These are phyloP conservation scores for Schizothecium vesticola DNA, from an alignment of 495 filamentous ascomycete genomes.

Conservation along the genomic window DNA sequence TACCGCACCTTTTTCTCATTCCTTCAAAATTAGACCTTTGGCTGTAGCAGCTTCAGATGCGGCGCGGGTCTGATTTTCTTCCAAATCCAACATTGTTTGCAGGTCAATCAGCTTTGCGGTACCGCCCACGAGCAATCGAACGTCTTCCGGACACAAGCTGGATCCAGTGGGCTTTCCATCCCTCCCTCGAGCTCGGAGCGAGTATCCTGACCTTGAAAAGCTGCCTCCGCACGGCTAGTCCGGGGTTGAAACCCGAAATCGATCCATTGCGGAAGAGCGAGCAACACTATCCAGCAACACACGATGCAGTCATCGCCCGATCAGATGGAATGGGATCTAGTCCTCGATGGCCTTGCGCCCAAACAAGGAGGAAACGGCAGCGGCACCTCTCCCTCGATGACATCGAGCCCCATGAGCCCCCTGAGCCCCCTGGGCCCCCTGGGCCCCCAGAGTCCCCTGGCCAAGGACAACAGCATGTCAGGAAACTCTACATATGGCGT, in stretches of 20 bases:
- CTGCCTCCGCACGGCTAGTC: background rate
- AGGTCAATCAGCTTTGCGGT: background rate
- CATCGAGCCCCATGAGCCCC: background rate
- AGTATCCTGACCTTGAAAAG: background rate
- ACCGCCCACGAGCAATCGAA: background rate
- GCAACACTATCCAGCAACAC: background rate
- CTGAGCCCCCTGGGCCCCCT: background rate
- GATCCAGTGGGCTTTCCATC: background rate
- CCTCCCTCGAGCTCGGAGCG: background rate
- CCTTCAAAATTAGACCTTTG: background rate
- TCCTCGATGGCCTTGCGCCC: background rate
- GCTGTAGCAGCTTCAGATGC: background rate
- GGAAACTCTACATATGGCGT: constrained; percentile 6
- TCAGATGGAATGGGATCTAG: background rate
- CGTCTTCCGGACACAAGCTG: background rate
- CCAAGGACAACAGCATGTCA: background rate
- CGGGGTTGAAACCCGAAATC: background rate
- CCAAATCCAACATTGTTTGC: background rate
- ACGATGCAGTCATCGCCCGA: background rate
- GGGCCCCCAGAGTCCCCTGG: background rate
- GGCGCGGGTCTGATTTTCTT: background rate
- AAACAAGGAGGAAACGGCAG: background rate
- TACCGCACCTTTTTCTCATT: background rate
- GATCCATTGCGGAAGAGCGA: background rate
- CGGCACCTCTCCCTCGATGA: background rate